A percentile compares a stretch with the other conserved stretches of the same genome.
Conservation (phyloP, 345 rosid genomes). For the Eutrema japonicum region DNA sequence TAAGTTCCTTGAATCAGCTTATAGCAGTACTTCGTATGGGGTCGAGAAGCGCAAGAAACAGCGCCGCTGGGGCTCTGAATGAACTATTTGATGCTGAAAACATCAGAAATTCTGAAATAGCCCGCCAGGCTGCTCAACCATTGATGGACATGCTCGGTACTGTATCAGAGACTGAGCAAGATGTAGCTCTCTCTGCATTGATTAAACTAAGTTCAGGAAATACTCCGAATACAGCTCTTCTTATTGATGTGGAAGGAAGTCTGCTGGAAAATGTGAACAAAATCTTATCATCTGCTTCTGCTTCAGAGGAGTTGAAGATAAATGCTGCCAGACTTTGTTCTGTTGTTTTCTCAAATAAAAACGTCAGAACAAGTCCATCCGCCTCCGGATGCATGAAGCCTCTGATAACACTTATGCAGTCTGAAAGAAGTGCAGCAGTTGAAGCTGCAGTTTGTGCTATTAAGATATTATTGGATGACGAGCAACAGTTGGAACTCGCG, state of each 20-base stretch:
- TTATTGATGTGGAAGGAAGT: constrained; percentile 64
- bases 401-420: constrained; percentile 66
- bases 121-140: constrained; percentile 83
- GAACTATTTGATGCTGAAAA: constrained; percentile 74
- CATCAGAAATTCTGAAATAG: constrained; percentile 70
- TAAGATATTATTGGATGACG: constrained; percentile 73
- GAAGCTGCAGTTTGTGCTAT: constrained; percentile 79
- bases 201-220: constrained; percentile 66
- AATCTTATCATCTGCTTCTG: constrained; percentile 63
- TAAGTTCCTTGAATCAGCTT: constrained; percentile 80
- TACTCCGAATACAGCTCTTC: constrained; percentile 52
- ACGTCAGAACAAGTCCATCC: constrained; percentile 55
- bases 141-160: constrained; percentile 79
- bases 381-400: constrained; percentile 69
- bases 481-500: constrained; percentile 66
- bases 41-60: constrained; percentile 74
- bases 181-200: constrained; percentile 76
- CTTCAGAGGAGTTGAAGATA: constrained; percentile 68
- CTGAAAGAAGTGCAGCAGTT: constrained; percentile 50
- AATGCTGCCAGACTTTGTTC: constrained; percentile 76
- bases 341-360: constrained; percentile 61
- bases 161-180: constrained; percentile 75
- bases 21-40: constrained; percentile 85
- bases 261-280: constrained; percentile 64
- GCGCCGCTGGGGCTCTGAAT: constrained; percentile 81